Base-by-base conservation (phyloP, 2,329 filamentous ascomycete genomes). In the Pseudogymnoascus pannorum region DNA sequence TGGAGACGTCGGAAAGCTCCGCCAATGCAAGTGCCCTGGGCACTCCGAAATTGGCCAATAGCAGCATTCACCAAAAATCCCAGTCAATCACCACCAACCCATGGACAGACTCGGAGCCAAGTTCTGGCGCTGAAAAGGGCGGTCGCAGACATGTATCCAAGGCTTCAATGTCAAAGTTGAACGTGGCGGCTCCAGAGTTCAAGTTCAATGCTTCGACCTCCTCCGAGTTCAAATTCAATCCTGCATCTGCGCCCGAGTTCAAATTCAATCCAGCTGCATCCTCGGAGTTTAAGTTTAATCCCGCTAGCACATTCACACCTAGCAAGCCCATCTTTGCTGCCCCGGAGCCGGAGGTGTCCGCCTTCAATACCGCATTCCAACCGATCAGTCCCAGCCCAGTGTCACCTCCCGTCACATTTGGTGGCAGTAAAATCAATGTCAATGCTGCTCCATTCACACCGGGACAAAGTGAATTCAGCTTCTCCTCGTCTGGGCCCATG, bases 161-260 rank as follows among this genome's bases (percentile, higher is more conserved):
- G 68, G 79, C 86, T 2, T 92, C 85, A 0, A 74, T 87, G 44
- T 91, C 91, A 0, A 92, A 87, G 67, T 82, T 97, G 67, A 97
- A 97, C 68, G 92, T 95, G 29, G 85, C 88, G 64, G 93, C 93
- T 0, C 89, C 92, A 54, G 91, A 94, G 70, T 97, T 97, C 78
- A 91, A 87, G 68, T 93, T 93, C 74, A 81, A 87, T 61, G 72
- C 63, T 40, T 63, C 64, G 42, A 72, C 61, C n/a, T 63, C 63
- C 61, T 69, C 61, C 12, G 63, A 58, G 35, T 58, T 58, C 31
- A 58, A 58, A 33, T 54, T 54, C 48, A 54, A 54, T 26, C 48
- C 48, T 3, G 72, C 75, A 3, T 90, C 88, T 68, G 79, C 86
- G 2, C 92, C 85, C 0, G 74, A 87, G 44, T 91, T 91, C 1